phyloP scores from a whole-genome alignment of 805 yeast species.

The Saccharomyces eubayanus region DNA sequence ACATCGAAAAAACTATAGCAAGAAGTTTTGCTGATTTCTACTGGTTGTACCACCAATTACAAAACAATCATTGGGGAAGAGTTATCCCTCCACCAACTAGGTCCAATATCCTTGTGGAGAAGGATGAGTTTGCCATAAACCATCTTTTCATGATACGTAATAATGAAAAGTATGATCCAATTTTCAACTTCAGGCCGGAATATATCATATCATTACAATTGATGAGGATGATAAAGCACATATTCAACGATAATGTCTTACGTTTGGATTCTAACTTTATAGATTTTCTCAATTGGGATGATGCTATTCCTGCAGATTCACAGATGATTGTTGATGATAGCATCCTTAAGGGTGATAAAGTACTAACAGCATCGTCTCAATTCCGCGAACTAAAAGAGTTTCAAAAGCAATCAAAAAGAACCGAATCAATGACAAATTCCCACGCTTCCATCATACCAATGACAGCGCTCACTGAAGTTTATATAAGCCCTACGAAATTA shows the following conservation, averaged over 20 bases:
- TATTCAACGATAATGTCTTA: constrained; percentile 62
- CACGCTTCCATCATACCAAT: constrained; percentile 31
- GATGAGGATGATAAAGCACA: not conserved
- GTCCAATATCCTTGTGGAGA: constrained; percentile 35
- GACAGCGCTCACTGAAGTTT: constrained; percentile 10
- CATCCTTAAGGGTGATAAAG: not conserved
- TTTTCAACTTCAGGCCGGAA: constrained; percentile 32
- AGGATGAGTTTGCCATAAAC: constrained; percentile 77
- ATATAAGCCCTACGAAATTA: constrained; percentile 11
- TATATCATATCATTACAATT: not conserved
- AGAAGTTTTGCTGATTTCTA: constrained; percentile 85
- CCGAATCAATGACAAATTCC: constrained; percentile 49
- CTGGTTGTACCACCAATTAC: constrained; percentile 84
- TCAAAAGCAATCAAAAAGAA: constrained; percentile 35
- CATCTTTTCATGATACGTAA: constrained; percentile 75
- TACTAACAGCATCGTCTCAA: not conserved
- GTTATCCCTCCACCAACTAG: constrained; percentile 90
- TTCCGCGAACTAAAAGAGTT: not conserved
- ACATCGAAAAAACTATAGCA: not conserved
- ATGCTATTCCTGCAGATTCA: not conserved
- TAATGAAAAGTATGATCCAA: constrained; percentile 44
- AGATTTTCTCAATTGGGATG: constrained; percentile 43
- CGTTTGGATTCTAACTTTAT: constrained; percentile 59
- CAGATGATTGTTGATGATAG: not conserved
- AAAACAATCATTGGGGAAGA: constrained; percentile 76